These are phyloP conservation scores for Dalbergia oliveri DNA, from an alignment of 306 rosid species.

Conservation along the genomic window DNA sequence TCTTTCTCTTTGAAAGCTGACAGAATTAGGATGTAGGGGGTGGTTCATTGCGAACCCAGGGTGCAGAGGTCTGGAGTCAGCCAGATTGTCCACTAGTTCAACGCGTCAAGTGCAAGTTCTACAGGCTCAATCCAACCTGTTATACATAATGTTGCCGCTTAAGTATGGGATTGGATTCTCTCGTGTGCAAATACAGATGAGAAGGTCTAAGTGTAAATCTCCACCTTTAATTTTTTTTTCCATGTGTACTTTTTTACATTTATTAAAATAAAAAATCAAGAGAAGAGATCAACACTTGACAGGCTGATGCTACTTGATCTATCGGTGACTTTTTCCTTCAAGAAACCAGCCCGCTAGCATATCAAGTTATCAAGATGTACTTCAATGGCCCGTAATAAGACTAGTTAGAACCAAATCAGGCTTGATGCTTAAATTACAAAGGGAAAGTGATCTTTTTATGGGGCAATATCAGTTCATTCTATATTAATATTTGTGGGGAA, in stretches of 20 bases:
- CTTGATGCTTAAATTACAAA: background rate
- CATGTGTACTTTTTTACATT: too few relatives aligned
- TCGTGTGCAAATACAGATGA: too few relatives aligned
- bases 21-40: too few relatives aligned
- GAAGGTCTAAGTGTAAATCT: too few relatives aligned
- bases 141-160: too few relatives aligned
- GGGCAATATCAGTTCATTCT: background rate
- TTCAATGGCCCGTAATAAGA: background rate
- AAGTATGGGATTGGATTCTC: too few relatives aligned
- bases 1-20: background rate
- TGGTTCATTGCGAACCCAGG: too few relatives aligned
- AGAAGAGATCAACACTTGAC: too few relatives aligned
- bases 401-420: background rate
- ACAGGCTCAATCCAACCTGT: background rate
- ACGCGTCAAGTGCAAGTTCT: background rate
- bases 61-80: too few relatives aligned
- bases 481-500: background rate
- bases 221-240: too few relatives aligned
- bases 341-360: background rate
- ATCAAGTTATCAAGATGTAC: background rate
- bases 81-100: too few relatives aligned
- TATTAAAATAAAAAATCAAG: too few relatives aligned
- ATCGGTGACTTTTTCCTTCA: background rate
- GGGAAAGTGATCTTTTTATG: background rate
- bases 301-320: background rate